Base-by-base conservation (phyloP, 2,329 filamentous ascomycete genomes). In the Cyphellophora europaea region DNA sequence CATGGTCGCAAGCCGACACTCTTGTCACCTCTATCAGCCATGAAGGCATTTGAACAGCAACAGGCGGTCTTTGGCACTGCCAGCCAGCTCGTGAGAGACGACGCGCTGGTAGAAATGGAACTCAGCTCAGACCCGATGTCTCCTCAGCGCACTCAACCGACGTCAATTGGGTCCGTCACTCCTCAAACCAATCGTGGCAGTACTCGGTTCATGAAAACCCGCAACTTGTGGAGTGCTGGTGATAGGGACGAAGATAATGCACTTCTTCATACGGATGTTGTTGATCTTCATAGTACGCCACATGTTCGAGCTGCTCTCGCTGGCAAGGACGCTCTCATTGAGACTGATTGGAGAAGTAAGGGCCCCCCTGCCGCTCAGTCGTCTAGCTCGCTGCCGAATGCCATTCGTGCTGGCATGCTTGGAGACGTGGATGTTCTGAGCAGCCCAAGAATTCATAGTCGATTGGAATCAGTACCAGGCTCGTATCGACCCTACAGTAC, bases 11-110 rank as follows among this genome's bases (percentile, higher is more conserved):
- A 70, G 61, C 46, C 47, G 53, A 32, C 57, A 29, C 59, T 93
- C 2, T 62, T 84, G 8, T 84, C 82, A 1, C 85, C 85, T 0
- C 65, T 63, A 31, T 72, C 79, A 15, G 86, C 84, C 2, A 58
- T 79, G 28, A 72, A 72, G 34, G 71, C 80, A 45, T 71, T 82
- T 11, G 66, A 72, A 3, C 65, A 71, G 1, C 86, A 91, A 53
- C 76, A 87, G 40, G 83, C 88, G 51, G 61, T 93, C 0, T 93
- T 93, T 57, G 86, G 85, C 1, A 91, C 85, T 0, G 88, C 82
- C 2, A 93, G 86, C 54, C 86, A 93, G 54, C 61, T 93, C 15
- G 80, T 79, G 11, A 63, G 71, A 36, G 82, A 86, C 37, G 75
- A 86, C 21, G 83, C 81, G 18, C n/a, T n/a, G n/a, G n/a, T n/a